Evolutionary conservation across 2,329 filamentous ascomycete species (phyloP).

Genomic region (Escovopsis weberi): DNA sequence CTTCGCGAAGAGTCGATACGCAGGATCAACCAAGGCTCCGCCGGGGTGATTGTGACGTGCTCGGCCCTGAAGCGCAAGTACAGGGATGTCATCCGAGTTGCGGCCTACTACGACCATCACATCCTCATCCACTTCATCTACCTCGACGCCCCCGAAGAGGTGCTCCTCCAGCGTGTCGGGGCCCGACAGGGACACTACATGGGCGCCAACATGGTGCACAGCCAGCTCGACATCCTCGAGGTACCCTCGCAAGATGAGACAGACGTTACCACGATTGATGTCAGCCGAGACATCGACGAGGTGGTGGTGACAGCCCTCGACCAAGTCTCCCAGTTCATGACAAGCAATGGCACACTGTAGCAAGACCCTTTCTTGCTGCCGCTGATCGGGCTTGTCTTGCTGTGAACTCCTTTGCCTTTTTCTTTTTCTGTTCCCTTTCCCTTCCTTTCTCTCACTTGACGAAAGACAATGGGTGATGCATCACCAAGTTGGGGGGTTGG

Average conservation of each 20-base stretch:
- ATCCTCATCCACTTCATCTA: conserved; percentile 89
- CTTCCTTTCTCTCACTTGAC: neutral
- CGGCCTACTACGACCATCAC: conserved; percentile 57
- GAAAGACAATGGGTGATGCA: neutral
- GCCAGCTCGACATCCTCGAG: conserved; percentile 82
- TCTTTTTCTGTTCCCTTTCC: neutral
- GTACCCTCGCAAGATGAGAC: conserved; percentile 55
- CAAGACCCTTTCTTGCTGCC: neutral
- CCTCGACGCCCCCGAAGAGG: conserved; percentile 61
- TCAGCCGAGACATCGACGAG: conserved; percentile 40
- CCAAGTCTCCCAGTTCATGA: conserved; percentile 39
- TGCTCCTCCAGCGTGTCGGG: conserved; percentile 61
- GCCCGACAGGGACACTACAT: conserved; percentile 79
- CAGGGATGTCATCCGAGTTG: conserved; percentile 76
- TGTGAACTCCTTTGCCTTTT: neutral
- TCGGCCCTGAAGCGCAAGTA: conserved; percentile 95
- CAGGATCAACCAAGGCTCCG: conserved; percentile 39
- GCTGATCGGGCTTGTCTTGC: neutral
- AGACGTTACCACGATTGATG: conserved; percentile 60
- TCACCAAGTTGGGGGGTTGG: neutral
- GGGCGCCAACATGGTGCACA: conserved; percentile 89
- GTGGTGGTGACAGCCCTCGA: conserved; percentile 47
- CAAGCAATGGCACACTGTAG: conserved; percentile 8
- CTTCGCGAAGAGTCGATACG: conserved; percentile 55
- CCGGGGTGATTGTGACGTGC: conserved; percentile 87